phyloP scores from a whole-genome alignment of 331 rosid species.

The Malus hybrid region DNA sequence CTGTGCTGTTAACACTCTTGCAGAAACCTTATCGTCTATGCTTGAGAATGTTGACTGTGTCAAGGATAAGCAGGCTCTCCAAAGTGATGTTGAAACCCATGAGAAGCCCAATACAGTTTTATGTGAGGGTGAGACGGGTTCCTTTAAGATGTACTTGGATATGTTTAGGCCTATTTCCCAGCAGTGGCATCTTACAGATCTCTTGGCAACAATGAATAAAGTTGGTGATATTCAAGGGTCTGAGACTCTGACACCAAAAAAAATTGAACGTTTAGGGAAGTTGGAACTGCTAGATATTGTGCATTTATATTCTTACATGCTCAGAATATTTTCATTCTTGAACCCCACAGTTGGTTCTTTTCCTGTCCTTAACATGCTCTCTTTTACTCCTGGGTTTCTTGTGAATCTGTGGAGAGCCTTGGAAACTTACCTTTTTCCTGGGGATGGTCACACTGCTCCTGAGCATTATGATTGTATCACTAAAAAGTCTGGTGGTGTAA shows the following conservation, averaged over 20 bases:
- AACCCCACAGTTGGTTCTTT: conserved; percentile 65
- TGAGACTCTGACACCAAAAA: conserved; percentile 29
- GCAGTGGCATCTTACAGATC: conserved; percentile 84
- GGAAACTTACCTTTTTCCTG: conserved; percentile 56
- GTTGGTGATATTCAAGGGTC: conserved; percentile 18
- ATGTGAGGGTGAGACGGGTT: conserved; percentile 36
- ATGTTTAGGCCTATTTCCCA: conserved; percentile 77
- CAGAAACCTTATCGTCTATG: conserved; percentile 51
- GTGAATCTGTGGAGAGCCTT: conserved; percentile 59
- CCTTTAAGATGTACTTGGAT: conserved; percentile 49
- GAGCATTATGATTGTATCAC: conserved; percentile 14
- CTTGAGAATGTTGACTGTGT: conserved; percentile 48
- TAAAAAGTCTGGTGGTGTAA: conserved; percentile 21
- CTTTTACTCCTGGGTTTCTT: conserved; percentile 92
- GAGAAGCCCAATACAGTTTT: conserved; percentile 27
- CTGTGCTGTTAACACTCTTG: conserved; percentile 50
- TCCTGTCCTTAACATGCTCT: conserved; percentile 82
- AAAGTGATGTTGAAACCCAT: conserved; percentile 31
- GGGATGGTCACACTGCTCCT: conserved; percentile 29
- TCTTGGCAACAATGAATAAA: conserved; percentile 43
- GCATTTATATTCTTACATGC: conserved; percentile 64
- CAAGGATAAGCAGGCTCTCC: conserved; percentile 33
- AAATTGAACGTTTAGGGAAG: conserved; percentile 32
- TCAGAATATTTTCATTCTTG: conserved; percentile 58
- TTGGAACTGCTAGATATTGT: conserved; percentile 63